Conservation (phyloP, 2,329 filamentous ascomycete species). For the Juglanconis juglandina region DNA sequence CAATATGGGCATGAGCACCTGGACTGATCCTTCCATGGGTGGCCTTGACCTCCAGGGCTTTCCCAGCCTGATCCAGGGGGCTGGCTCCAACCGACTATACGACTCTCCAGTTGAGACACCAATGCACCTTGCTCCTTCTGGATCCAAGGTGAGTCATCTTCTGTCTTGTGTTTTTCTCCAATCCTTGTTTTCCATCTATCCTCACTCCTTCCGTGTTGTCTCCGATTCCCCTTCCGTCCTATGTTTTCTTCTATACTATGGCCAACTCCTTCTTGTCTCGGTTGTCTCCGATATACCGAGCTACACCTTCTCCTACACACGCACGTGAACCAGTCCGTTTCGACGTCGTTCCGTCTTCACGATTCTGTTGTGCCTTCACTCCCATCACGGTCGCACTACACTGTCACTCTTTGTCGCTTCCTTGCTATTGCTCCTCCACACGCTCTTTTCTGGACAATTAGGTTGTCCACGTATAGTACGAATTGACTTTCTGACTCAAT, state of each 20-base stretch:
- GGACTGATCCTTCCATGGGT: neutral
- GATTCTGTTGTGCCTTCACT: conserved; percentile 23
- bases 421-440: conserved; percentile 13
- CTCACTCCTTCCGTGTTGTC: neutral
- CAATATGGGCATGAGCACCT: neutral
- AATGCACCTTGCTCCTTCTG: neutral
- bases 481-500: neutral
- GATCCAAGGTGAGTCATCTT: neutral
- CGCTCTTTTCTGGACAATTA: neutral
- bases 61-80: neutral
- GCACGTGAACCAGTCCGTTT: neutral
- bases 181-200: neutral
- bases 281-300: neutral
- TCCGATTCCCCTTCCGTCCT: neutral
- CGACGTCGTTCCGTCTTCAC: neutral
- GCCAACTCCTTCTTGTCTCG: neutral
- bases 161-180: neutral
- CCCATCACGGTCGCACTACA: conserved; percentile 25
- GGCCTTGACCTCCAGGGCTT: neutral
- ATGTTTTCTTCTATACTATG: neutral
- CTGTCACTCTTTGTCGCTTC: conserved; percentile 26
- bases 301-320: conserved; percentile 1
- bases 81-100: neutral
- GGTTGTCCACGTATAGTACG: neutral
- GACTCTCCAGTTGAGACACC: neutral